Conservation (phyloP, 2,329 filamentous ascomycete species). For the Colletotrichum gigasporum region DNA sequence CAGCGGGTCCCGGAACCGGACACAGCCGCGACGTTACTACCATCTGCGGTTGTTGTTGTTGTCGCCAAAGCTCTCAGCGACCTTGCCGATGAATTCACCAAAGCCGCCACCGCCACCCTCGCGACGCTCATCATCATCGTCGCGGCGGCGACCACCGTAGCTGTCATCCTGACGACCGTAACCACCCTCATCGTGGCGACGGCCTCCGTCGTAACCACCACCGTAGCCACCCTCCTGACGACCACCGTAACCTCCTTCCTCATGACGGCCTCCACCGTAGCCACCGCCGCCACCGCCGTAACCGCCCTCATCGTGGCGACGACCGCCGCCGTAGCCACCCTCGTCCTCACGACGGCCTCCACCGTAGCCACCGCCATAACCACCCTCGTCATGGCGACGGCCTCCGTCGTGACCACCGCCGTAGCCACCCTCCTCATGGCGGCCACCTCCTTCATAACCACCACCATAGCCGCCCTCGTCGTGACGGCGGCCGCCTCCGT, state of each 20-base stretch:
- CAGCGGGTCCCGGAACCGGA: neutral
- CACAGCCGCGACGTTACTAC: slow-evolving; percentile 2
- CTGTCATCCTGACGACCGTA: slow-evolving; percentile 24
- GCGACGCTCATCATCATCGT: slow-evolving; percentile 25
- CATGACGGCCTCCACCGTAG: slow-evolving; percentile 34
- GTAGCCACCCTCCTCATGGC: slow-evolving; percentile 36
- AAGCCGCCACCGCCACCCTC: slow-evolving; percentile 32
- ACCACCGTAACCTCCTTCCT: slow-evolving; percentile 13
- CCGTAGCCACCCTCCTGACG: slow-evolving; percentile 33
- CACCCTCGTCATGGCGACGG: slow-evolving; percentile 38
- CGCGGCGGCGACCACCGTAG: slow-evolving; percentile 32
- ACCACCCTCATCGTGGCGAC: slow-evolving; percentile 33
- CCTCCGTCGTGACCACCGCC: slow-evolving; percentile 37
- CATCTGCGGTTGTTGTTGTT: slow-evolving; percentile 31
- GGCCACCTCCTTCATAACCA: too few species aligned
- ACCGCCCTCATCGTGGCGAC: slow-evolving; percentile 34
- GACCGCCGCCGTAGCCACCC: slow-evolving; percentile 32
- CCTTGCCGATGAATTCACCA: slow-evolving; percentile 35
- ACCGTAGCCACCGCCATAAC: slow-evolving; percentile 36
- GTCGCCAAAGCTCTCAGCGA: slow-evolving; percentile 29
- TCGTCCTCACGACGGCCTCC: slow-evolving; percentile 36
- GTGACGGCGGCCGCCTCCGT: slow-evolving; percentile 34
- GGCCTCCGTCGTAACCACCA: slow-evolving; percentile 34
- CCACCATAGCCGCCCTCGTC: slow-evolving; percentile 39
- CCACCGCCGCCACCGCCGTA: slow-evolving; percentile 36